A percentile compares a stretch with the other conserved stretches of the same genome.
These are phyloP conservation scores for Picea abies DNA, from an alignment of 83 land plant species.

Conservation along the genomic window DNA sequence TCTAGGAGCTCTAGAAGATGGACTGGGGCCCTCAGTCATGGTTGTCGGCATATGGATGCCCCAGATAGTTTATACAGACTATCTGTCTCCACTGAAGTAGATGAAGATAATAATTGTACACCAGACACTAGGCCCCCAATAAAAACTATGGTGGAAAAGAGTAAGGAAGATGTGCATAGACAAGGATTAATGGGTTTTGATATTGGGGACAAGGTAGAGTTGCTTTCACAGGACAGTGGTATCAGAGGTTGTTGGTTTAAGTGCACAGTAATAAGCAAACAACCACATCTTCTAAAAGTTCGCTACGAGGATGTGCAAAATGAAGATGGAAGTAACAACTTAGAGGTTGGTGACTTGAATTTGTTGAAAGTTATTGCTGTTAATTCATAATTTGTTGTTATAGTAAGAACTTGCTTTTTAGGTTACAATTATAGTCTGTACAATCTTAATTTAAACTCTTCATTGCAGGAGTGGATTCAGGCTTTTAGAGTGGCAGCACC, in stretches of 20 bases:
- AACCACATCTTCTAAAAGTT: conserved; percentile 48
- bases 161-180: neutral
- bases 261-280: conserved; percentile 50
- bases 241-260: conserved; percentile 76
- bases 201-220: conserved; percentile 49
- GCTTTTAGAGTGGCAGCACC: conserved; percentile 44
- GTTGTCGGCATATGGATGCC: neutral
- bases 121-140: neutral
- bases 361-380: no score
- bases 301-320: conserved; percentile 55
- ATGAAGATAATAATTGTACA: neutral
- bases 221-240: conserved; percentile 77
- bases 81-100: neutral
- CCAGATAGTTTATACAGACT: neutral
- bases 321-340: conserved; percentile 47
- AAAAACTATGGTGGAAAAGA: neutral
- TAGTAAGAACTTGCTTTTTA: neutral
- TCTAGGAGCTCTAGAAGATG: conserved; percentile 12
- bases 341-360: conserved; percentile 46
- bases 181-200: neutral
- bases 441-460: neutral
- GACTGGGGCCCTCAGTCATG: neutral
- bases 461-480: conserved; percentile 67
- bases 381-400: neutral
- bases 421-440: neutral